Evolutionary conservation across 1,284 basidiomycete species (phyloP).

Genomic region (Boletus semigastroideus): DNA sequence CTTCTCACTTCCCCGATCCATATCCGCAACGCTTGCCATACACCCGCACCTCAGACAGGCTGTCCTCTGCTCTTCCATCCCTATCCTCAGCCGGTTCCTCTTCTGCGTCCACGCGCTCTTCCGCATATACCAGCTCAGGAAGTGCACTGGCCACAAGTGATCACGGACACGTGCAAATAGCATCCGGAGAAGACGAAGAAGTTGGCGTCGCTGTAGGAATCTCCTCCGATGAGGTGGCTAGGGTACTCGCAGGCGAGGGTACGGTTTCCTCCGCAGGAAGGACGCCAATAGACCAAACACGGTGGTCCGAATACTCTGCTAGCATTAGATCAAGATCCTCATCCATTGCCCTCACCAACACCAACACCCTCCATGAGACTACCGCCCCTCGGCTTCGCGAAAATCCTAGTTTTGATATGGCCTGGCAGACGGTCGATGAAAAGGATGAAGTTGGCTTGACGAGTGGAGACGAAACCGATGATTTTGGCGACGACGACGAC

Average conservation of each 20-base stretch:
- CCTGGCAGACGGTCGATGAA: slow-evolving; percentile 72
- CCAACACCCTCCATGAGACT: slow-evolving; percentile 44
- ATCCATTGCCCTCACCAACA: slow-evolving; percentile 53
- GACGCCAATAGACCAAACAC: slow-evolving; percentile 52
- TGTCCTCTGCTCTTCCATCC: slow-evolving; percentile 48
- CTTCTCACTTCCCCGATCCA: slow-evolving; percentile 58
- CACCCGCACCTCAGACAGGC: slow-evolving; percentile 34
- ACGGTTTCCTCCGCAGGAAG: slow-evolving; percentile 41
- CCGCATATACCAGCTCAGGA: slow-evolving; percentile 70
- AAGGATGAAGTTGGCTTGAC: slow-evolving; percentile 66
- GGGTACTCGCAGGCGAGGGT: slow-evolving; percentile 55
- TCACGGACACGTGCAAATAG: slow-evolving; percentile 63
- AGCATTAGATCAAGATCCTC: slow-evolving; percentile 67
- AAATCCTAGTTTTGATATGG: slow-evolving; percentile 70
- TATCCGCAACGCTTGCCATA: slow-evolving; percentile 38
- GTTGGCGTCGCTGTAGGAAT: slow-evolving; percentile 53
- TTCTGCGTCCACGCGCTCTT: slow-evolving; percentile 70
- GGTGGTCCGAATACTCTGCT: slow-evolving; percentile 69
- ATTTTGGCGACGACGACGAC: slow-evolving; percentile 58
- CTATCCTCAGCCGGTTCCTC: slow-evolving; percentile 69
- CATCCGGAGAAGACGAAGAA: slow-evolving; percentile 57
- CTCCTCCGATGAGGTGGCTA: slow-evolving; percentile 60
- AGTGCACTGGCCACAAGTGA: slow-evolving; percentile 58
- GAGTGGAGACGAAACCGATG: slow-evolving; percentile 74
- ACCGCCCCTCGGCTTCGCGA: slow-evolving; percentile 48